Evolutionary conservation across 148 eudicot genomes (phyloP).

Genomic region (Bassia scoparia): DNA sequence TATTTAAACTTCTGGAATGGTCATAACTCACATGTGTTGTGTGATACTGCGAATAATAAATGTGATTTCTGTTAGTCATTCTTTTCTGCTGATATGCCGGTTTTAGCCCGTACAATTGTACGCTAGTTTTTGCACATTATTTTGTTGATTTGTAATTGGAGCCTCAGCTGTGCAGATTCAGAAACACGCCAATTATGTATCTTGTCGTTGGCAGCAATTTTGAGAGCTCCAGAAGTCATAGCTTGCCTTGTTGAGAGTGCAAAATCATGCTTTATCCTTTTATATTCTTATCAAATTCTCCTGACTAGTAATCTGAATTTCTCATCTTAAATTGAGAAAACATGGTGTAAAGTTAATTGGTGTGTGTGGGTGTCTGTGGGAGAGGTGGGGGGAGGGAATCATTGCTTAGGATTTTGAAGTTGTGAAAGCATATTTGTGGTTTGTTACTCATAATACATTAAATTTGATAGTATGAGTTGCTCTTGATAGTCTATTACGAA

Average conservation of each 20-base stretch:
- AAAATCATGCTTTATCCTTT: not conserved
- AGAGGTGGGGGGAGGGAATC: too few relatives aligned
- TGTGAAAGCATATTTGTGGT: not conserved
- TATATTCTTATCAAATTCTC: not conserved
- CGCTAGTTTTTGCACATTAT: not conserved
- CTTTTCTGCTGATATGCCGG: not conserved
- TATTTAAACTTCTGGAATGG: not conserved
- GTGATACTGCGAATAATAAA: slow-evolving; percentile 5
- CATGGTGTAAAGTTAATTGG: not conserved
- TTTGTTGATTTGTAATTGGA: not conserved
- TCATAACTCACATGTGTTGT: slow-evolving; percentile 26
- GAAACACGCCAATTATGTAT: not conserved
- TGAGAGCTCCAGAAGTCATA: not conserved
- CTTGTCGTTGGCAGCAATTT: not conserved
- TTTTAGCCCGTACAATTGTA: not conserved
- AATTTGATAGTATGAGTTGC: not conserved
- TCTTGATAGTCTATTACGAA: not conserved
- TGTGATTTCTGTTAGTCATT: not conserved
- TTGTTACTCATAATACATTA: not conserved
- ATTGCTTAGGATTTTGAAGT: not conserved
- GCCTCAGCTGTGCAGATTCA: not conserved
- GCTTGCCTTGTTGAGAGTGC: not conserved
- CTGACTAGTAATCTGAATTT: too few relatives aligned
- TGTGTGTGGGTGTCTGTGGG: too few relatives aligned
- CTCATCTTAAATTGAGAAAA: not conserved